These are phyloP conservation scores for Talaromyces sp. DNA, from an alignment of 2,329 filamentous ascomycete genomes.

Conservation along the genomic window DNA sequence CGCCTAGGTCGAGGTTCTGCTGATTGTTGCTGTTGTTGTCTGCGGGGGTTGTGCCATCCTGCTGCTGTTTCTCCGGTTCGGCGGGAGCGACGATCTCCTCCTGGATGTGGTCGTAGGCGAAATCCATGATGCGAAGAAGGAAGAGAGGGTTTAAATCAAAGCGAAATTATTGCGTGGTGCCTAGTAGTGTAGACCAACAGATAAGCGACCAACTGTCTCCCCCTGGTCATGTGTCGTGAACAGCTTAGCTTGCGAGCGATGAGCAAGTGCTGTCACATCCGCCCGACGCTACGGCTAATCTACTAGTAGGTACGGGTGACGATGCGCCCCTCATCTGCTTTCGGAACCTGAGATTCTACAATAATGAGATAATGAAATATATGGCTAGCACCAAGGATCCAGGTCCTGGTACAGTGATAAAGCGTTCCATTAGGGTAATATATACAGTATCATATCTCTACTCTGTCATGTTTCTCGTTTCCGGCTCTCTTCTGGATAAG, in stretches of 20 bases:
- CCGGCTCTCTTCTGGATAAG: conserved; percentile 21
- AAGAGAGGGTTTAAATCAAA: not conserved
- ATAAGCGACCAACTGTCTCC: not conserved
- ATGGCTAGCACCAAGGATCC: no score
- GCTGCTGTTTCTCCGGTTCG: conserved; percentile 43
- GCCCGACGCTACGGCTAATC: not conserved
- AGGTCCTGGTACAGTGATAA: no score
- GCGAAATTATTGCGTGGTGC: not conserved
- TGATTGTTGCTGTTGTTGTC: conserved; percentile 16
- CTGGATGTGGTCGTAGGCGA: conserved; percentile 94
- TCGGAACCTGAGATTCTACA: not conserved
- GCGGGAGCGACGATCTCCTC: conserved; percentile 67
- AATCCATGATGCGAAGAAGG: conserved; percentile 64
- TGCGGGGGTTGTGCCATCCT: conserved; percentile 34
- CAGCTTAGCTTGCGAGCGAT: not conserved
- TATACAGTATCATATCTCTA: not conserved
- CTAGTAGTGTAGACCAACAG: not conserved
- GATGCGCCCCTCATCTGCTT: no score
- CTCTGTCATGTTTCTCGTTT: not conserved
- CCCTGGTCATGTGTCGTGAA: not conserved
- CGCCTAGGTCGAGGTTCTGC: conserved; percentile 60
- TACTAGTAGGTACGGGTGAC: no score
- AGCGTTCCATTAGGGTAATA: no score
- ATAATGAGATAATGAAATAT: not conserved
- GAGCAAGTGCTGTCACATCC: not conserved